phyloP scores from a whole-genome alignment of 2,329 filamentous ascomycete genomes.

The Claviceps fusiformis region DNA sequence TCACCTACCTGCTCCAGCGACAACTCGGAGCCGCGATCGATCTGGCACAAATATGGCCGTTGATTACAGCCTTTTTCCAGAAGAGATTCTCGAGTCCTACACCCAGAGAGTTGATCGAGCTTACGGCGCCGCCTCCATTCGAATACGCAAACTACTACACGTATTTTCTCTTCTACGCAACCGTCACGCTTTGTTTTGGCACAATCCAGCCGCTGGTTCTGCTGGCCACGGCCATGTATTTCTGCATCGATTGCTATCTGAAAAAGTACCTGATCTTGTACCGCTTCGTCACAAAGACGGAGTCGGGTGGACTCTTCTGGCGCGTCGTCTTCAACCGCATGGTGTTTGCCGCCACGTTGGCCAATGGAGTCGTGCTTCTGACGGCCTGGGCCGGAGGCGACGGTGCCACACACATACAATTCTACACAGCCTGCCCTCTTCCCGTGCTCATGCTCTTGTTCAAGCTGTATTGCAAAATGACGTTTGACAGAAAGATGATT shows the following conservation, averaged over 20 bases:
- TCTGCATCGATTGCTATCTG: slow-evolving; percentile 70
- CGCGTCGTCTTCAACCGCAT: slow-evolving; percentile 85
- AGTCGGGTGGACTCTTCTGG: slow-evolving; percentile 91
- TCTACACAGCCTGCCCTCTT: slow-evolving; percentile 58
- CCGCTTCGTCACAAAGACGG: slow-evolving; percentile 91
- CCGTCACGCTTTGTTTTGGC: slow-evolving; percentile 74
- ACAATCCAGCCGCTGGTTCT: slow-evolving; percentile 79
- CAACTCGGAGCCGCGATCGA: slow-evolving; percentile 91
- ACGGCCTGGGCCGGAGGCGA: slow-evolving; percentile 59
- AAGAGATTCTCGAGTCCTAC: slow-evolving; percentile 79
- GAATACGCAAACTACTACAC: slow-evolving; percentile 97
- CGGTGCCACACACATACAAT: slow-evolving; percentile 42
- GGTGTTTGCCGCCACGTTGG: slow-evolving; percentile 65
- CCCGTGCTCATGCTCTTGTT: slow-evolving; percentile 68
- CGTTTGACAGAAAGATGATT: slow-evolving; percentile 67
- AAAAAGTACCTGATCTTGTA: slow-evolving; percentile 95
- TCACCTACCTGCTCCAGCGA: slow-evolving; percentile 83
- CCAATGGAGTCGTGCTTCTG: slow-evolving; percentile 66
- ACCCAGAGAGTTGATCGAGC: slow-evolving; percentile 78
- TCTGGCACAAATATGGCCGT: slow-evolving; percentile 72
- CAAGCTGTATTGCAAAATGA: slow-evolving; percentile 67
- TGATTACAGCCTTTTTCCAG: slow-evolving; percentile 73
- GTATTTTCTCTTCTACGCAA: slow-evolving; percentile 90
- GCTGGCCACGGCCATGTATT: slow-evolving; percentile 79
- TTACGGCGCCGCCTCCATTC: slow-evolving; percentile 83